Conservation (phyloP, 2,329 filamentous ascomycete species). For the Dendryphion nanum region DNA sequence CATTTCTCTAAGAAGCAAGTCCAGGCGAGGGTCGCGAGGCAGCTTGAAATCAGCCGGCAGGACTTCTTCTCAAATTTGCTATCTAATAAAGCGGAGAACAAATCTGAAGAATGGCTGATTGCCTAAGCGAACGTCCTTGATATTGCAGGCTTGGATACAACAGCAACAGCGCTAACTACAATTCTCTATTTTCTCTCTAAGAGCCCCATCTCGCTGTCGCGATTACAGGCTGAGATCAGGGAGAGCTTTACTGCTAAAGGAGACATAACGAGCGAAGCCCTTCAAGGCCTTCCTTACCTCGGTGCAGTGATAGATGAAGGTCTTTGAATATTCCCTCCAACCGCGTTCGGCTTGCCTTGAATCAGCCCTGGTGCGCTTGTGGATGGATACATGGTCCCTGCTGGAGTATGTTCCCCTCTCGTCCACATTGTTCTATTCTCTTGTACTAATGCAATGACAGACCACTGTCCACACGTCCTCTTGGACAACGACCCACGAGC, state of each 20-base stretch:
- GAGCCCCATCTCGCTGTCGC: constrained; percentile 1
- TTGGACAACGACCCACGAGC: constrained; percentile 3
- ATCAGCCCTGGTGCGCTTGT: constrained; percentile 5
- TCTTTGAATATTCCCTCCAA: constrained; percentile 4
- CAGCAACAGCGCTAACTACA: constrained; percentile 5
- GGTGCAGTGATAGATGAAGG: constrained; percentile 9
- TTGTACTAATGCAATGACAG: neutral
- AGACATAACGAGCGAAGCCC: constrained; percentile 5
- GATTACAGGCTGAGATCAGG: constrained; percentile 6
- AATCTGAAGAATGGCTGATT: no score
- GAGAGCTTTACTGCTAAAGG: constrained; percentile 3
- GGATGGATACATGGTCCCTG: constrained; percentile 5
- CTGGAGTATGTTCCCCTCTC: constrained; percentile 5
- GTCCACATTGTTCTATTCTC: neutral
- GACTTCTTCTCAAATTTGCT: constrained; percentile 40
- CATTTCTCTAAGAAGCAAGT: no score
- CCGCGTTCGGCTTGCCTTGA: constrained; percentile 2
- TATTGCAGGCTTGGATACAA: constrained; percentile 8
- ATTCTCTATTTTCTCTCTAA: constrained; percentile 1
- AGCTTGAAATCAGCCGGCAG: constrained; percentile 27
- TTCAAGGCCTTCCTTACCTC: constrained; percentile 7
- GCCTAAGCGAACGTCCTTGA: no score
- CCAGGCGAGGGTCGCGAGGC: constrained; percentile 16
- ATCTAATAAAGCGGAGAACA: constrained; percentile 21
- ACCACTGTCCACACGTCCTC: constrained; percentile 4